Evolutionary conservation across 2,329 filamentous ascomycete genomes (phyloP).

Genomic region (Botrytis deweyae): DNA sequence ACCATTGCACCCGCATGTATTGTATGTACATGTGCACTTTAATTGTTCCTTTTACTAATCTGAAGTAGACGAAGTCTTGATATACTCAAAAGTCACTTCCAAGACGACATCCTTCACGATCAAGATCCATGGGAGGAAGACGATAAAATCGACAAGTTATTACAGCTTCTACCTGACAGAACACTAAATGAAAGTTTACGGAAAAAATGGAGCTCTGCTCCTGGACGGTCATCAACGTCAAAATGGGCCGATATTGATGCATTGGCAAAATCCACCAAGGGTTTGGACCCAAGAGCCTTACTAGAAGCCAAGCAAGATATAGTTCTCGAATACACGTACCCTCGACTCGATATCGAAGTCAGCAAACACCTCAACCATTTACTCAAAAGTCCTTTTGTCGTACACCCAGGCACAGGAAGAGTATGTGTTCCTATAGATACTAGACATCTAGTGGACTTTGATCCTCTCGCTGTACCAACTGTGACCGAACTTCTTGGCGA

Average conservation of each 20-base stretch:
- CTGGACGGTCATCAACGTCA: conserved; percentile 68
- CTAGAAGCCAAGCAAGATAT: conserved; percentile 93
- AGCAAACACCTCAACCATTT: conserved; percentile 98
- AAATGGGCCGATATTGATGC: conserved; percentile 97
- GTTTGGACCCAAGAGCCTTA: conserved; percentile 70
- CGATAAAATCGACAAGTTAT: conserved; percentile 72
- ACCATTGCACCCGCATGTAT: conserved; percentile 85
- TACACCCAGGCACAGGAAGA: conserved; percentile 89
- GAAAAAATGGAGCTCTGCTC: conserved; percentile 87
- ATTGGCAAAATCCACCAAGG: conserved; percentile 72
- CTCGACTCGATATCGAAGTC: conserved; percentile 92
- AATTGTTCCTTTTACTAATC: conserved; percentile 20
- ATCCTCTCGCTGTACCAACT: conserved; percentile 85
- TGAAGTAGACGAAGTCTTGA: conserved; percentile 71
- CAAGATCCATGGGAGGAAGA: conserved; percentile 81
- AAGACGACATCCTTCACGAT: conserved; percentile 72
- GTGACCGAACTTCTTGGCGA: conserved; percentile 78
- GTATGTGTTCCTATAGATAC: conserved; percentile 95
- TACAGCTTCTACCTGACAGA: conserved; percentile 82
- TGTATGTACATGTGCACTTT: conserved; percentile 47
- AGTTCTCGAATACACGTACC: conserved; percentile 96
- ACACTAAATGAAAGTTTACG: conserved; percentile 74
- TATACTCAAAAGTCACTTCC: conserved; percentile 81
- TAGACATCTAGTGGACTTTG: conserved; percentile 71
- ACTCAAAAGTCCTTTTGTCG: conserved; percentile 93